Evolutionary conservation across 2,329 filamentous ascomycete genomes (phyloP), one percentile per base, ranked within the genome.

Genomic region (Phaeosphaeriaceae sp.): DNA sequence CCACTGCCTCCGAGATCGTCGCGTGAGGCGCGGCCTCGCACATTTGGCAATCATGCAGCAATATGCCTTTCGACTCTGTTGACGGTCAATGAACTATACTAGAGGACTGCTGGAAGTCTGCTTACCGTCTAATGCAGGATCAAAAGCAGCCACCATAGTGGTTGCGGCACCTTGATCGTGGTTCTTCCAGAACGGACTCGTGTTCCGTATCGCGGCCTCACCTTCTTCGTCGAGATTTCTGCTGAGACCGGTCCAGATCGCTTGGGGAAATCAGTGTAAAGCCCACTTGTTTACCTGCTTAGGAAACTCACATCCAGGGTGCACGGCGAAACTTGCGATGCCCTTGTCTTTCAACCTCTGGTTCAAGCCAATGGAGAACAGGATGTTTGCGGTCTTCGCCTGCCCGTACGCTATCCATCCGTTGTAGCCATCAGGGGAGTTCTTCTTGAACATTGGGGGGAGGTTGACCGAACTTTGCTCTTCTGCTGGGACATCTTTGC

Each of bases 121-220:
- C 60, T 48, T 46, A 72, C 71, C 51, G n/a, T 68, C 62, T 13
- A 74, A 44, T 17, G 63, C 60, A 19, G 72, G 72, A 58, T 75
- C 73, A n/a, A 75, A 63, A 6, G 72, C 72, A 3, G 70, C 73
- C 15, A 75, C 72, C 20, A 75, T 17, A 3, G 64, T 67, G 4
- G 72, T 75, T 7, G 70, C 67, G 44, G 70, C 63, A 9, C 73
- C 73, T 27, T 75, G 72, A 58, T 75, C 72, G 40, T 61, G 71
- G 24, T 68, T 74, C 57, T 75, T 75, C 71, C 70, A 74, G n/a
- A 74, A 74, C 0, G 63, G 49, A 33, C 63, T 67, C 1, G 65
- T 71, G 2, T 66, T 66, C 10, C 64, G 61, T 31, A 75, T 70
- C 7, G 67, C 64, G 9, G 53, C 66, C 47, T 74, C 66, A 15